Percentiles rank a stretch among this genome's conserved stretches.
phyloP scores from a whole-genome alignment of 352 stramenopile species.

The Globisporangium alternatum region DNA sequence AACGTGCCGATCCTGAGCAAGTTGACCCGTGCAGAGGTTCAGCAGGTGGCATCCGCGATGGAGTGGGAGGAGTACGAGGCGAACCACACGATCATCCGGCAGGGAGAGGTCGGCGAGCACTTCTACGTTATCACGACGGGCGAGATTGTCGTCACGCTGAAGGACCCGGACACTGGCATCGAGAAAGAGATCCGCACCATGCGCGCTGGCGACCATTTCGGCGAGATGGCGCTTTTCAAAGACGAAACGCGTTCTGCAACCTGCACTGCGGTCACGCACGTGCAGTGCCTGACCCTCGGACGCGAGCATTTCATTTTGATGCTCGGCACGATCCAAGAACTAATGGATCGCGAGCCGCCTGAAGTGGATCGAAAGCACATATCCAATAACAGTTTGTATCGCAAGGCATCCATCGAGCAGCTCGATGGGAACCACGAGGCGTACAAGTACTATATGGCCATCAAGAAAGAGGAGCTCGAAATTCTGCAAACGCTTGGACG shows the following conservation, averaged over 20 bases:
- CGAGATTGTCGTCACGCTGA: constrained; percentile 67
- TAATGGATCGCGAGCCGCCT: constrained; percentile 67
- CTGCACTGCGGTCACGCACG: constrained; percentile 72
- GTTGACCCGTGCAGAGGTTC: constrained; percentile 58
- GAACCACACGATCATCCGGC: constrained; percentile 54
- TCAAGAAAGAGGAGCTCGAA: constrained; percentile 68
- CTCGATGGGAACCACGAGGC: constrained; percentile 30
- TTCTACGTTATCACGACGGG: constrained; percentile 81
- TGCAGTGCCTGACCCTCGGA: constrained; percentile 63
- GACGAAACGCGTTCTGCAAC: constrained; percentile 90
- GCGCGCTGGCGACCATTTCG: constrained; percentile 89
- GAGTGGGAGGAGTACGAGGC: constrained; percentile 76
- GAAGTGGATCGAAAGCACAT: constrained; percentile 12
- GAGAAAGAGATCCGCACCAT: constrained; percentile 47
- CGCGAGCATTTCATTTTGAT: constrained; percentile 79
- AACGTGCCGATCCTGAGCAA: constrained; percentile 67
- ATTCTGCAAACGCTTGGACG: constrained; percentile 75
- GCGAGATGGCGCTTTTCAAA: constrained; percentile 92
- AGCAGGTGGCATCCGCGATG: constrained; percentile 73
- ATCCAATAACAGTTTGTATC: constrained; percentile 15
- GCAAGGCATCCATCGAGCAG: constrained; percentile 34
- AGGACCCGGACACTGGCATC: constrained; percentile 28
- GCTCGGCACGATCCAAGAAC: constrained; percentile 70
- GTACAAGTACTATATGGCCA: constrained; percentile 81
- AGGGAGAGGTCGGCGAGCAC: constrained; percentile 73